Evolutionary conservation across 257 asterid species (phyloP).

Genomic region (Plectranthus barbatus): DNA sequence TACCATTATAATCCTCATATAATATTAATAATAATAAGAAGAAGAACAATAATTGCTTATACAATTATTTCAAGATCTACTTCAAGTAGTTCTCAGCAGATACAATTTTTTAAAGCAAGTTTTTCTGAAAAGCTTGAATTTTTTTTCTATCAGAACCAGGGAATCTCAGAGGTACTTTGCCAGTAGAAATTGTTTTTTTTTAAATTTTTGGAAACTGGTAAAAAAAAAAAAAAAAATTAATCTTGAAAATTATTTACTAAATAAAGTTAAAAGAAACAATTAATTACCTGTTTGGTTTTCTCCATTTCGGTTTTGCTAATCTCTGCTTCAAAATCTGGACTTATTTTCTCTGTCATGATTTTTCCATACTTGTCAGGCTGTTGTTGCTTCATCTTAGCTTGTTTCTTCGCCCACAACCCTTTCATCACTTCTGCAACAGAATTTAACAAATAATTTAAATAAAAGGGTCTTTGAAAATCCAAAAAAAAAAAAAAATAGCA

Average conservation of each 20-base stretch:
- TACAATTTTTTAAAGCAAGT: not conserved
- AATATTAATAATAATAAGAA: too few relatives aligned
- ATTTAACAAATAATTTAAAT: not conserved
- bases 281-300: conserved; percentile 36
- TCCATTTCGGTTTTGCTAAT: conserved; percentile 32
- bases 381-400: conserved; percentile 53
- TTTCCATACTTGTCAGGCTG: conserved; percentile 26
- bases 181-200: conserved; percentile 1
- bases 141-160: not conserved
- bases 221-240: not conserved
- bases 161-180: not conserved
- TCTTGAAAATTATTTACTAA: not conserved
- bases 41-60: conserved; percentile 6
- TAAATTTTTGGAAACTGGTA: too few relatives aligned
- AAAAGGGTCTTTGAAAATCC: not conserved
- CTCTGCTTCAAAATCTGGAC: conserved; percentile 37
- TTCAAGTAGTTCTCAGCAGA: not conserved
- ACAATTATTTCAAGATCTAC: conserved; percentile 13
- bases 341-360: conserved; percentile 24
- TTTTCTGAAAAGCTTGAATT: not conserved
- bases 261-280: not conserved
- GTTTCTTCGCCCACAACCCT: conserved; percentile 68
- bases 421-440: conserved; percentile 53
- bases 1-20: conserved; percentile 1
- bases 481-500: not conserved